Evolutionary conservation across 2,329 filamentous ascomycete genomes (phyloP), one percentile per base, ranked within the genome.

Genomic region (Ascochyta viciae-villosae): DNA sequence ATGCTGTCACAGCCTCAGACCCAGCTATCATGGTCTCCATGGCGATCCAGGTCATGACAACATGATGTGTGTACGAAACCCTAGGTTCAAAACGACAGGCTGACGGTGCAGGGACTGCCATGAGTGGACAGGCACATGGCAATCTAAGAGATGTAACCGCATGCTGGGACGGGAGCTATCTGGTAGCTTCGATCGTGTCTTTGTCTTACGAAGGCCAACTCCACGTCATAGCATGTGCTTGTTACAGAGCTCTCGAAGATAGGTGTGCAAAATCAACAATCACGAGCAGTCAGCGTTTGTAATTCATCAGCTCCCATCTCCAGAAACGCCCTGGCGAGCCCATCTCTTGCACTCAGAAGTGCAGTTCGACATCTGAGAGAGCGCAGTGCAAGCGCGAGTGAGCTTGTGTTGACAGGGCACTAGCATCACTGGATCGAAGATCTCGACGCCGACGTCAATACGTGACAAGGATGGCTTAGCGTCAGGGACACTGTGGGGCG

Each of bases 361-460:
- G 1, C 9, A 4, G 1, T 10, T 10, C 7, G 12, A 29, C 8
- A 10, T 10, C 27, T 24, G 38, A 40, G 16, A 22, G 38, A 40
- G 23, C 22, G 22, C 19, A 12, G 4, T 24, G 38, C 23, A 15
- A 16, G 15, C 40, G 22, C 19, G 29, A n/a, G 8, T 43, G 38
- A 44, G n/a, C 22, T 37, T 26, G 38, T 39, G 8, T 44, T 34
- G 12, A 50, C 39, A 27, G 15, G 48, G 31, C 39, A 12, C 53
- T 39, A 35, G 47, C 41, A 51, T 16, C 23, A 12, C 19, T 19
- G 24, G 40, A 34, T 12, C 27, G 38, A 27, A 42, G 37, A 23
- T 46, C 39, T 62, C 12, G 44, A 34, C 54, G 50, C 41, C 41
- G 61, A 67, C 64, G 63, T 67, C 65, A 68, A 67, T 24, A 66